phyloP scores from a whole-genome alignment of 805 yeast genomes.

The Starmerella etchellsii region DNA sequence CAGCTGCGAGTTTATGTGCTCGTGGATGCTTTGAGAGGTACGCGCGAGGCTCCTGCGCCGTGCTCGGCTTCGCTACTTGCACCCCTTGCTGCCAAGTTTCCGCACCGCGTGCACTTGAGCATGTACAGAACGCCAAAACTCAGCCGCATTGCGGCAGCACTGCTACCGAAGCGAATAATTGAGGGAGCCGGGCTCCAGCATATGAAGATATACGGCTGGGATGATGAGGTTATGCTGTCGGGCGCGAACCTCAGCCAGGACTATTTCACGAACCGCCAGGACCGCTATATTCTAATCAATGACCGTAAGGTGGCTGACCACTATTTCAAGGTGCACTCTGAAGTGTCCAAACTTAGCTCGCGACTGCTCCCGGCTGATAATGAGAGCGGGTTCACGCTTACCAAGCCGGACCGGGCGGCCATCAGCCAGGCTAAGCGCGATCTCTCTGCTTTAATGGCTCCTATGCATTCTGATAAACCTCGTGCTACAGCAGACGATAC shows the following conservation, averaged over 20 bases:
- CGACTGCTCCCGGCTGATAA: conserved; percentile 31
- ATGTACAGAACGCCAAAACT: conserved; percentile 85
- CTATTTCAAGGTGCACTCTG: conserved; percentile 55
- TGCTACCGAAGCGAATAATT: conserved; percentile 73
- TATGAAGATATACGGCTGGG: conserved; percentile 94
- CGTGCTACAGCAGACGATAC: conserved; percentile 32
- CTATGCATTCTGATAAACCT: conserved; percentile 5
- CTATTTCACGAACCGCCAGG: conserved; percentile 90
- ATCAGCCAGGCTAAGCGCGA: conserved; percentile 33
- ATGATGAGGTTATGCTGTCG: conserved; percentile 69
- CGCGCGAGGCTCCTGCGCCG: conserved; percentile 73
- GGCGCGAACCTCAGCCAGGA: conserved; percentile 90
- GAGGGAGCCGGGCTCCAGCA: conserved; percentile 92
- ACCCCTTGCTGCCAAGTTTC: conserved; percentile 46
- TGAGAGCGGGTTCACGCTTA: conserved; percentile 2
- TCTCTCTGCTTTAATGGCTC: conserved; percentile 48
- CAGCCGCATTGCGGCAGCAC: conserved; percentile 46
- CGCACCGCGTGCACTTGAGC: conserved; percentile 58
- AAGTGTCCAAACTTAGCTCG: conserved; percentile 61
- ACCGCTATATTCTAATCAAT: conserved; percentile 68
- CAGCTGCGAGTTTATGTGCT: conserved; percentile 57
- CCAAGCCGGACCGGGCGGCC: background rate
- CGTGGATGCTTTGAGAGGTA: conserved; percentile 81
- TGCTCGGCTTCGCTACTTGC: conserved; percentile 69
- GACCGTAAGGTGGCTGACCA: conserved; percentile 50